Base-by-base conservation (phyloP, 306 rosid species). In the Carpinus viminea region DNA sequence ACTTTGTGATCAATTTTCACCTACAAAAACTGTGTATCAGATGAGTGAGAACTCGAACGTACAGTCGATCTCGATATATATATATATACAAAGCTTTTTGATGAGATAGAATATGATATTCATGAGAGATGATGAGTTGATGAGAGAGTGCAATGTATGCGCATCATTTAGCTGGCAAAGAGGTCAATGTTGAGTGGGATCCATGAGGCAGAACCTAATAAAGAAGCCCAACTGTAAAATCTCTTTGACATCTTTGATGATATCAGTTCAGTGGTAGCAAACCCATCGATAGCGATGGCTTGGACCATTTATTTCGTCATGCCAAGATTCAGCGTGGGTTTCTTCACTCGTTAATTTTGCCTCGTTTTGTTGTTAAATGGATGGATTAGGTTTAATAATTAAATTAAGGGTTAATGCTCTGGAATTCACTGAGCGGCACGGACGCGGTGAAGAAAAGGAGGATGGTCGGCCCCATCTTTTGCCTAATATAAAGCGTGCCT, bases 391-490 rank as follows among this genome's bases (percentile, higher is more conserved):
- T 56, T 20, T 21, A n/a, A 5, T 41, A 41, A 57, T 31, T 31
- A 31, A 31, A 31, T 31, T 28, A 57, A 6, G 26, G 26, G 26
- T 24, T 24, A 24, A 24, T 57, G 13, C 31, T 21, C 13, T 20
- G 64, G 34, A 57, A 5, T 57, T 57, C 11, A 60, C 8, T 0
- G 11, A 52, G 20, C 16, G 28, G 43, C n/a, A 28, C 26, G 45
- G 28, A 31, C 68, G 68, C 43, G 4, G 68, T 61, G 45, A 73
- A 18, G 31, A 75, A 50, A 60, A 76, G 60, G 43, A 48, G 74
- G 54, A 68, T 80, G 53, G 70, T 72, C 48, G 75, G 75, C 41
- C 85, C 68, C 34, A 3, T 45, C 70, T 26, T 72, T 74, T n/a
- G 56, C 69, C 7, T 9, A 43, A 60, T 55, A 60, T 55, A 28